Conservation (phyloP, 345 rosid species). For the Aethionema arabicum region DNA sequence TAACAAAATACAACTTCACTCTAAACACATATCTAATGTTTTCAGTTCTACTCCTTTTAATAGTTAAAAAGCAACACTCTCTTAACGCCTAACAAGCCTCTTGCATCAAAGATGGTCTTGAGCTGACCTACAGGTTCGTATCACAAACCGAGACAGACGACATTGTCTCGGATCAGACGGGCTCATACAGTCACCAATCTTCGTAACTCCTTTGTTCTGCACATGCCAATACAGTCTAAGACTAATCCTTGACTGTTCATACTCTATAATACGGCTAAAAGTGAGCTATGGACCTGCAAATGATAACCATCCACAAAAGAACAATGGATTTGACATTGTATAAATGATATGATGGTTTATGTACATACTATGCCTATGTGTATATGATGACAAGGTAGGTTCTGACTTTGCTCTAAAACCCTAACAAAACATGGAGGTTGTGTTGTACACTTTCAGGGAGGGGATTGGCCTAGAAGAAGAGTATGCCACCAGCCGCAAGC, state of each 20-base stretch:
- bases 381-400: not conserved
- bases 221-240: too few relatives aligned
- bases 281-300: not conserved
- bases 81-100: conserved; percentile 37
- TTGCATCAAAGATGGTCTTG: not conserved
- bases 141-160: too few relatives aligned
- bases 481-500: conserved; percentile 99
- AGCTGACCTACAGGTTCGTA: too few relatives aligned
- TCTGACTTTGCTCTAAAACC: conserved; percentile 26
- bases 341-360: conserved; percentile 12
- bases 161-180: too few relatives aligned
- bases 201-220: too few relatives aligned
- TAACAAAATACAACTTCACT: not conserved
- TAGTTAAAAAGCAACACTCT: conserved; percentile 19
- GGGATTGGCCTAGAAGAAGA: conserved; percentile 65
- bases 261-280: not conserved
- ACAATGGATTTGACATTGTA: not conserved
- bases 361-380: conserved; percentile 25
- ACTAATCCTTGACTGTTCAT: not conserved
- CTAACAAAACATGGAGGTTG: conserved; percentile 62
- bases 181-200: too few relatives aligned
- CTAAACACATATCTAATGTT: not conserved
- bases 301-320: not conserved
- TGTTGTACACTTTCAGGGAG: conserved; percentile 43
- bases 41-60: not conserved